Evolutionary conservation across 2,329 filamentous ascomycete genomes (phyloP).

Genomic region (Alternaria ventricosa): DNA sequence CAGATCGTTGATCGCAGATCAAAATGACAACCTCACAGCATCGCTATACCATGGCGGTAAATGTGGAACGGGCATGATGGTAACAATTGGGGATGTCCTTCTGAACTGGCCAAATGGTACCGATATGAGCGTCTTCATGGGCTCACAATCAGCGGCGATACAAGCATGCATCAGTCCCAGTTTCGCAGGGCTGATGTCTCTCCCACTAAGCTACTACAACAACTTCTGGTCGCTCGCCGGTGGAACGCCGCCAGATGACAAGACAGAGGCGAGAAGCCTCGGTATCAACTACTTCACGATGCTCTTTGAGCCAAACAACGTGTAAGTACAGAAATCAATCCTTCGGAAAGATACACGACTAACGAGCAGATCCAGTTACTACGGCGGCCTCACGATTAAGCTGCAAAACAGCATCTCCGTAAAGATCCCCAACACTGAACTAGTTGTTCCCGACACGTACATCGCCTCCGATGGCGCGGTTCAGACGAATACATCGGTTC

Average conservation of each 20-base stretch:
- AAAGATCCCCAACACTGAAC: constrained; percentile 23
- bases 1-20: constrained; percentile 16
- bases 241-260: constrained; percentile 13
- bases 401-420: constrained; percentile 20
- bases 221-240: constrained; percentile 20
- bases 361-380: no score
- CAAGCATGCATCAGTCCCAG: constrained; percentile 24
- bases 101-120: constrained; percentile 46
- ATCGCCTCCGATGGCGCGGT: constrained; percentile 17
- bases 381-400: constrained; percentile 24
- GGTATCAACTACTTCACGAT: constrained; percentile 26
- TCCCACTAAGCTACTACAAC: constrained; percentile 17
- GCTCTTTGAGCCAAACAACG: constrained; percentile 22
- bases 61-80: constrained; percentile 39
- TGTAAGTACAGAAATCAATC: no score
- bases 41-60: constrained; percentile 7
- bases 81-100: constrained; percentile 38
- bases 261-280: constrained; percentile 12
- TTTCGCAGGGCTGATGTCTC: constrained; percentile 22
- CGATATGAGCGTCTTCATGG: constrained; percentile 35
- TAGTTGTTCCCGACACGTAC: constrained; percentile 20
- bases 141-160: constrained; percentile 20
- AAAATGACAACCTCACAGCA: constrained; percentile 24
- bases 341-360: no score
- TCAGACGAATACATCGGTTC: constrained; percentile 13